Base-by-base conservation (phyloP, 2,329 filamentous ascomycete species). In the Dactylellina haptotyla region DNA sequence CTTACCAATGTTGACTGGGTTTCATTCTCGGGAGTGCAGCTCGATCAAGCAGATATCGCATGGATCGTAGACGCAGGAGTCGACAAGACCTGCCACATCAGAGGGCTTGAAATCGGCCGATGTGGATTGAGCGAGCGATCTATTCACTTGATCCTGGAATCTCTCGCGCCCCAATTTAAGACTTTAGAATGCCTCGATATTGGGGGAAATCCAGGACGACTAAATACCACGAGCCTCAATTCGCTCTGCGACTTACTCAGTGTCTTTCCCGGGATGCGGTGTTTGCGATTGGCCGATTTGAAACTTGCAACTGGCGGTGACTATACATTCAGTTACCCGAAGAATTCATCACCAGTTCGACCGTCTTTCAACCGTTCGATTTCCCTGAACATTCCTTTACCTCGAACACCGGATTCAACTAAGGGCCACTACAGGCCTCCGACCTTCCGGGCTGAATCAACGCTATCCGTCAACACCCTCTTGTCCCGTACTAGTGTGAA, bases 1-100 rank as follows among this genome's bases (percentile, higher is more conserved):
- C 83, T 88, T 23, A 91, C 89, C 0, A 89, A 88, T 76, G 86
- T 91, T 16, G 87, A 90, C 78, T 91, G 89, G 89, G 85, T 91
- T 59, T 84, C 86, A 20, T 80, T 91, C 69, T 90, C 87, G 72
- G 88, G 88, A 10, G 89, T 91, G 73, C 85, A 86, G 71, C 84
- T 91, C n/a, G 88, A 87, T 41, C 89, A 91, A 61, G 87, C 87
- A 0, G 89, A 91, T 80, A 81, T 91, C 59, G 89, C 91, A 75
- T 86, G 86, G 76, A 77, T 80, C 48, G 87, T 90, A 46, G 88
- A 88, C 75, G 88, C 88, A n/a, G 87, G 88, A 8, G 88, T 88
- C 0, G 87, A 90, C 72, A 84, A 85, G 75, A 83, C 83, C 25
- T 89, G 88, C 65, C 87, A 89, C 77, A 83, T 91, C 59, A 86